Conservation (phyloP, 2,329 filamentous ascomycete genomes). For the Penicillium glabrum region DNA sequence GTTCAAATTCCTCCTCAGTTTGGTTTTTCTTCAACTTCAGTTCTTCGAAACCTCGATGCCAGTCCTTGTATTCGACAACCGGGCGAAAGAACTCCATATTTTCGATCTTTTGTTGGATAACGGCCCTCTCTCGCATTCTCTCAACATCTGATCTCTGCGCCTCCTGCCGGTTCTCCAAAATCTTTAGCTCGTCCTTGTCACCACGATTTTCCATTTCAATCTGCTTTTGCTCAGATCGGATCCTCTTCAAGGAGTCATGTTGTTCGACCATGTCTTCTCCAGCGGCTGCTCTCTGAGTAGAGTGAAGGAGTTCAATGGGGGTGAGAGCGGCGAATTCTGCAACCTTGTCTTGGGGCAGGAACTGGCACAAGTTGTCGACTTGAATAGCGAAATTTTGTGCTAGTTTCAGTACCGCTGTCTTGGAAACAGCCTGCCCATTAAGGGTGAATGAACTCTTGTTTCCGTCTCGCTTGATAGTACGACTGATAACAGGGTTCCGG, state of each 20-base stretch:
- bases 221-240: conserved; percentile 69
- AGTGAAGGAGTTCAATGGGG: conserved; percentile 75
- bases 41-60: conserved; percentile 49
- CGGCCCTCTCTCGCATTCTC: conserved; percentile 72
- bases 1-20: conserved; percentile 58
- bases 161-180: conserved; percentile 70
- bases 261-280: conserved; percentile 74
- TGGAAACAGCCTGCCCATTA: conserved; percentile 62
- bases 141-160: conserved; percentile 79
- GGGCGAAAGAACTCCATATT: conserved; percentile 66
- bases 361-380: conserved; percentile 96
- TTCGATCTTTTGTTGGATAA: conserved; percentile 63
- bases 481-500: conserved; percentile 70
- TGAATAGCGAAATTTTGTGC: conserved; percentile 79
- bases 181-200: conserved; percentile 63
- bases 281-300: conserved; percentile 86
- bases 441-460: conserved; percentile 79
- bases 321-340: conserved; percentile 86
- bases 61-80: conserved; percentile 63
- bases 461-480: conserved; percentile 77
- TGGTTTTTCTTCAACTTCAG: conserved; percentile 57
- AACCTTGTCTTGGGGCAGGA: conserved; percentile 92
- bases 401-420: conserved; percentile 66
- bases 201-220: conserved; percentile 58
- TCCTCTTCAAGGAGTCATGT: conserved; percentile 71